A percentile compares a stretch with the other conserved stretches of the same genome.
phyloP scores from a whole-genome alignment of 2,329 filamentous ascomycete genomes.

The Xylariales sp. region DNA sequence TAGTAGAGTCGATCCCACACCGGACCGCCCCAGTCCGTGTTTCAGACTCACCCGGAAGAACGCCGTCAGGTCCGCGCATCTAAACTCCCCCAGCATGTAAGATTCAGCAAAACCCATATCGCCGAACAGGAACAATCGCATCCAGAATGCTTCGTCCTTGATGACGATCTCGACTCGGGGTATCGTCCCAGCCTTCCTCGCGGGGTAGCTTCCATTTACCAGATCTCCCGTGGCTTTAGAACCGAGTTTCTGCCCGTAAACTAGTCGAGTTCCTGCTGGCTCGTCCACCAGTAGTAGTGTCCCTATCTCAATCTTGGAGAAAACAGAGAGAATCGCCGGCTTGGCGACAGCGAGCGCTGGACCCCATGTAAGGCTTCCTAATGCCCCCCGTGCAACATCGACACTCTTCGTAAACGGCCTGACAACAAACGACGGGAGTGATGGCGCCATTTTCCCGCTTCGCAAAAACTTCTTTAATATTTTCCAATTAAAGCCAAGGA shows the following conservation, averaged over 20 bases:
- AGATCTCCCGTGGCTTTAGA: conserved; percentile 28
- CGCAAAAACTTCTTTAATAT: no score
- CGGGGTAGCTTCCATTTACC: conserved; percentile 28
- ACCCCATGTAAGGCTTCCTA: conserved; percentile 43
- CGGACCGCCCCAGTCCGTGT: no score
- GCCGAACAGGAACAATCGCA: conserved; percentile 62
- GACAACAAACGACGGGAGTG: conserved; percentile 31
- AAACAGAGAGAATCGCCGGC: conserved; percentile 37
- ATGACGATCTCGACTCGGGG: conserved; percentile 53
- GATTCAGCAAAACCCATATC: conserved; percentile 74
- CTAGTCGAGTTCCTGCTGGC: conserved; percentile 32
- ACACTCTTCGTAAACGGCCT: conserved; percentile 33
- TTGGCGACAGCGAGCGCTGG: conserved; percentile 43
- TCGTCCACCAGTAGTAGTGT: conserved; percentile 45
- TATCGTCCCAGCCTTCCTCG: conserved; percentile 26
- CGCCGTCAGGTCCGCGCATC: conserved; percentile 60
- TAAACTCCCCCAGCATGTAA: conserved; percentile 69
- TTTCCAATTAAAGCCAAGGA: no score
- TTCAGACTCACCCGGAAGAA: no score
- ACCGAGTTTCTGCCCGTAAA: conserved; percentile 42
- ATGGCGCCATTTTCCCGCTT: conserved; percentile 23
- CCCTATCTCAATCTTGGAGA: conserved; percentile 42
- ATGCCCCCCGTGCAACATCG: conserved; percentile 34
- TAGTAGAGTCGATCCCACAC: no score
- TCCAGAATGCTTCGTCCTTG: conserved; percentile 62